Evolutionary conservation across 352 stramenopile species (phyloP).

Genomic region (Globisporangium yorkense): DNA sequence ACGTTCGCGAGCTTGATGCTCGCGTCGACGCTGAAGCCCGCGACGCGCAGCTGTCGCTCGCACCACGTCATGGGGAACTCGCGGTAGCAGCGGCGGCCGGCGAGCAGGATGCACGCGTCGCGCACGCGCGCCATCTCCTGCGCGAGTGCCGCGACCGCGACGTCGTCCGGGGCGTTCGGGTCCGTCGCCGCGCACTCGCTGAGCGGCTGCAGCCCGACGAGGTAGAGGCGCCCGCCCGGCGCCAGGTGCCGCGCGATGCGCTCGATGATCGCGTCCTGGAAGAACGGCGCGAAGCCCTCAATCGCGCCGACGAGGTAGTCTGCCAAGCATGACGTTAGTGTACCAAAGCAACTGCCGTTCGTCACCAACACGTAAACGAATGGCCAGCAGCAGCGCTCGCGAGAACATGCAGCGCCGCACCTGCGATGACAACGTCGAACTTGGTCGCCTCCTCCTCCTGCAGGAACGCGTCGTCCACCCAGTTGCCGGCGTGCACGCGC

Average conservation of each 20-base stretch:
- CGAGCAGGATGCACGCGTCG: constrained; percentile 89
- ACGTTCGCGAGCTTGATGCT: constrained; percentile 79
- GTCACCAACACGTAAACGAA: neutral
- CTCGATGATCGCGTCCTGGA: constrained; percentile 45
- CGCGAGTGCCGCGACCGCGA: constrained; percentile 26
- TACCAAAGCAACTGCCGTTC: neutral
- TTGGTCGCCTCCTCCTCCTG: constrained; percentile 33
- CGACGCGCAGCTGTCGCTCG: constrained; percentile 58
- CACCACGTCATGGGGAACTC: constrained; percentile 90
- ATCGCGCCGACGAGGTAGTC: constrained; percentile 92
- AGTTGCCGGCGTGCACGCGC: constrained; percentile 62
- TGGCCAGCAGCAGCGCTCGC: neutral
- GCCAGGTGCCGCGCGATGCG: constrained; percentile 71
- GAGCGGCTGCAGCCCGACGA: constrained; percentile 85
- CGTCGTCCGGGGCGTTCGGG: constrained; percentile 22
- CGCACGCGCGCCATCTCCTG: constrained; percentile 69
- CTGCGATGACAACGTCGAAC: constrained; percentile 80
- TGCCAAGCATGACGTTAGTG: constrained; percentile 2
- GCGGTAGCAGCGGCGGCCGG: constrained; percentile 81
- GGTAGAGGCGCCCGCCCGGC: constrained; percentile 83
- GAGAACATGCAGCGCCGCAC: constrained; percentile 13
- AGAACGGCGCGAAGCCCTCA: constrained; percentile 90
- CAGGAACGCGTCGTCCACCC: constrained; percentile 61
- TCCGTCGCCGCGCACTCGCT: constrained; percentile 37
- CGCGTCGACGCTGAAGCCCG: constrained; percentile 43